A percentile compares a stretch with the other conserved stretches of the same genome.
These are phyloP conservation scores for Neurospora cerealis DNA, from an alignment of 495 filamentous ascomycete genomes.

Conservation along the genomic window DNA sequence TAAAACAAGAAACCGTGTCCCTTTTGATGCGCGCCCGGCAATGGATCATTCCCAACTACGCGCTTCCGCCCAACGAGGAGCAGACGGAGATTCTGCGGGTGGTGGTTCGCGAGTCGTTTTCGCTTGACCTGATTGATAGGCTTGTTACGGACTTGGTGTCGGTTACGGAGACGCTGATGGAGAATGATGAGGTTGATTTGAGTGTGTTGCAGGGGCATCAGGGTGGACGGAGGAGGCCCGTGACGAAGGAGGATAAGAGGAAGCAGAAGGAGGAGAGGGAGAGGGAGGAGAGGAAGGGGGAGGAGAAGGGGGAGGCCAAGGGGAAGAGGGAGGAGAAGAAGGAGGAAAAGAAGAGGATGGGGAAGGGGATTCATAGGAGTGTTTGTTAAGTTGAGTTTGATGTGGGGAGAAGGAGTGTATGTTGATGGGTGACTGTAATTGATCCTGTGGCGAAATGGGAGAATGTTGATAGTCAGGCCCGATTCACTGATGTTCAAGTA, in stretches of 20 bases:
- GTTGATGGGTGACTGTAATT: neutral
- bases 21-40: slow-evolving; percentile 57
- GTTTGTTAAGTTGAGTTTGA: slow-evolving; percentile 41
- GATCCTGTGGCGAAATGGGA: neutral
- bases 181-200: slow-evolving; percentile 39
- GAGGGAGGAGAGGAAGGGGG: slow-evolving; percentile 15
- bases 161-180: slow-evolving; percentile 48
- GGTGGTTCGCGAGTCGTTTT: slow-evolving; percentile 61
- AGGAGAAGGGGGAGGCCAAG: slow-evolving; percentile 1
- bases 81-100: slow-evolving; percentile 60
- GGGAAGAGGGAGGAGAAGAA: slow-evolving; percentile 15
- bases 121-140: slow-evolving; percentile 54
- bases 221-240: slow-evolving; percentile 7
- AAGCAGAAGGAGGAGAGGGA: slow-evolving; percentile 11
- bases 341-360: slow-evolving; percentile 31
- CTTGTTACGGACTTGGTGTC: slow-evolving; percentile 45
- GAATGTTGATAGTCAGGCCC: neutral
- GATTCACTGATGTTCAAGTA: neutral
- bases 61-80: slow-evolving; percentile 53
- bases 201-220: slow-evolving; percentile 28
- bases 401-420: neutral
- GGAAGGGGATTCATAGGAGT: slow-evolving; percentile 47
- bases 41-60: slow-evolving; percentile 71
- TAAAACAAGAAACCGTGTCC: slow-evolving; percentile 57
- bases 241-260: slow-evolving; percentile 17